phyloP scores from a whole-genome alignment of 1,284 basidiomycete genomes.

The Pseudozyma pruni region DNA sequence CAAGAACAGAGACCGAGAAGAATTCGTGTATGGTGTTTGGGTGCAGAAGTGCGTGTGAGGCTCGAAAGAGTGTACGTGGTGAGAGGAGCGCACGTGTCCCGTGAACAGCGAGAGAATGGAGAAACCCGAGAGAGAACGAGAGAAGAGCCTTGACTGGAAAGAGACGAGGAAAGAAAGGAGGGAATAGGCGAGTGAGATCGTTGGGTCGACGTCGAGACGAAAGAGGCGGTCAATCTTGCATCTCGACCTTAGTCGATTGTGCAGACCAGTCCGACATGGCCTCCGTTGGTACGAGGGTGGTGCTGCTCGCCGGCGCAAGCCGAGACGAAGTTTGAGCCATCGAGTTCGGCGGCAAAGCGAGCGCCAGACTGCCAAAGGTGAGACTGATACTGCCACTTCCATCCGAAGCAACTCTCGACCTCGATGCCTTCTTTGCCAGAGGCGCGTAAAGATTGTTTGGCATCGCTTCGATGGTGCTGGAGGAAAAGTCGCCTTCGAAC shows the following conservation, averaged over 20 bases:
- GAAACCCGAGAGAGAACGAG: not conserved
- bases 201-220: too few species aligned
- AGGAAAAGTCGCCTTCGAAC: slow-evolving; percentile 24
- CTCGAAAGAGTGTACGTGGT: not conserved
- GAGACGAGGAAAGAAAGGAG: not conserved
- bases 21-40: slow-evolving; percentile 1
- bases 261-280: too few species aligned
- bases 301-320: too few species aligned
- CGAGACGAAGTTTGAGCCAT: too few species aligned
- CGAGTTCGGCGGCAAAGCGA: slow-evolving; percentile 4
- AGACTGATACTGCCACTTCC: slow-evolving; percentile 3
- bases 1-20: not conserved
- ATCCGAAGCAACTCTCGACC: slow-evolving; percentile 14
- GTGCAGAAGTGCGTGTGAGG: not conserved
- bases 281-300: too few species aligned
- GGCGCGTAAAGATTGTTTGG: slow-evolving; percentile 15
- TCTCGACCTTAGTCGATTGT: not conserved
- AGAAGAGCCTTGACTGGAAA: not conserved
- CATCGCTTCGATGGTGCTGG: slow-evolving; percentile 5
- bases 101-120: slow-evolving; percentile 2
- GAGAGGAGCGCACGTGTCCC: slow-evolving; percentile 2
- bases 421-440: slow-evolving; percentile 1
- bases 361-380: slow-evolving; percentile 6
- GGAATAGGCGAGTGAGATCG: not conserved
- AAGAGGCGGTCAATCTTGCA: not conserved